phyloP scores from a whole-genome alignment of 768 basidiomycete species.

The Steccherinum ochraceum region DNA sequence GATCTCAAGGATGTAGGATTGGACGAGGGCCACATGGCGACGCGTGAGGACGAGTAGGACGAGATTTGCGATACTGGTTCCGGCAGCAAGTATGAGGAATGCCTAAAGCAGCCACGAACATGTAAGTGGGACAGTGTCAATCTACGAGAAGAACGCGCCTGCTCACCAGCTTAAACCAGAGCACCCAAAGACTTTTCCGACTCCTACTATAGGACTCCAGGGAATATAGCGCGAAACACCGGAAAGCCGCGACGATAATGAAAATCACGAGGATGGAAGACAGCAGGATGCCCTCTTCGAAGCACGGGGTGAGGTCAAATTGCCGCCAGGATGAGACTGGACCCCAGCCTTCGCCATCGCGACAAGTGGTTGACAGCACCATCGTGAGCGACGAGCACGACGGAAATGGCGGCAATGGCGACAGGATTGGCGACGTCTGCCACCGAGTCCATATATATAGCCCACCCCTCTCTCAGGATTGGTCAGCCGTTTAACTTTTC shows the following conservation, averaged over 20 bases:
- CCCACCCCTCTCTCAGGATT: too few species aligned
- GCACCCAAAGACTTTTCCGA: constrained; percentile 42
- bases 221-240: constrained; percentile 26
- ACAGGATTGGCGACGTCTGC: not conserved
- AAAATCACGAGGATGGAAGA: constrained; percentile 43
- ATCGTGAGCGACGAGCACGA: constrained; percentile 16
- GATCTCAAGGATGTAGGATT: constrained; percentile 53
- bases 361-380: constrained; percentile 29
- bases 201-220: constrained; percentile 27
- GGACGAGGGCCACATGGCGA: constrained; percentile 37
- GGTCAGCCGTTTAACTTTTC: too few species aligned
- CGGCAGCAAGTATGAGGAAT: constrained; percentile 40
- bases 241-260: constrained; percentile 35
- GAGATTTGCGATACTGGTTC: constrained; percentile 39
- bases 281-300: constrained; percentile 67
- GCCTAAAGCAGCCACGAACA: constrained; percentile 27
- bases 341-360: constrained; percentile 59
- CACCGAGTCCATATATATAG: not conserved
- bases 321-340: constrained; percentile 49
- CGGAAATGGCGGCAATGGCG: constrained; percentile 21
- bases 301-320: constrained; percentile 79
- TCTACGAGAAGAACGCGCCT: not conserved
- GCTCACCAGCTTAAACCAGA: constrained; percentile 66
- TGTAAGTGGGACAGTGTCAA: constrained; percentile 4
- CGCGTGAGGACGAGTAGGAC: constrained; percentile 30